phyloP scores from a whole-genome alignment of 2,329 filamentous ascomycete genomes.

The Colletotrichum orbiculare region DNA sequence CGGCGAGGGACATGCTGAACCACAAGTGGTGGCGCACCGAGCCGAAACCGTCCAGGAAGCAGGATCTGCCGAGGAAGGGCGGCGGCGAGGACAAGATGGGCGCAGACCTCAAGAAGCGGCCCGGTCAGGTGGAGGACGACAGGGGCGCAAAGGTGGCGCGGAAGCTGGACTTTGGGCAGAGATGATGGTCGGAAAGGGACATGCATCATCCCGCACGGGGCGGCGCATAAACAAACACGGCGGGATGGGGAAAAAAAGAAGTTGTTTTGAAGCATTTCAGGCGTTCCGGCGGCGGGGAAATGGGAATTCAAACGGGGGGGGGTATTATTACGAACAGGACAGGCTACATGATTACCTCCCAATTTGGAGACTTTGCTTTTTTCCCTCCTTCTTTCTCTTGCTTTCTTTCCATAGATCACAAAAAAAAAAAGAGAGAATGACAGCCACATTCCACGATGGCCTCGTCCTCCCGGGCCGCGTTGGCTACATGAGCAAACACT shows the following conservation, averaged over 20 bases:
- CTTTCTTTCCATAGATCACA: slow-evolving; percentile 5
- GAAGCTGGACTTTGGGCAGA: slow-evolving; percentile 79
- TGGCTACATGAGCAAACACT: slow-evolving; percentile 82
- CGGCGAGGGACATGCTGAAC: slow-evolving; percentile 79
- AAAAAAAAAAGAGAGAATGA: not conserved
- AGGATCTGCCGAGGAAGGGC: slow-evolving; percentile 82
- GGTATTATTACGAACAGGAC: slow-evolving; percentile 22
- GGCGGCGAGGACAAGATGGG: slow-evolving; percentile 81
- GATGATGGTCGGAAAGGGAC: slow-evolving; percentile 26
- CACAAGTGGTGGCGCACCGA: slow-evolving; percentile 89
- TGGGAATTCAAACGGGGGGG: slow-evolving; percentile 5
- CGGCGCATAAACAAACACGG: not conserved
- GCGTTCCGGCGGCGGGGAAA: slow-evolving; percentile 25
- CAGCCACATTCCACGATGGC: not conserved
- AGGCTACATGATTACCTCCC: slow-evolving; percentile 12
- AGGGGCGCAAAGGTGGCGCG: slow-evolving; percentile 81
- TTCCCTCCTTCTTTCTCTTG: not conserved
- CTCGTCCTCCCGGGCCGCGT: not conserved
- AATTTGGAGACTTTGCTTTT: not conserved
- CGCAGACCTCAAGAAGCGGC: slow-evolving; percentile 82
- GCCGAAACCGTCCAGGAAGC: slow-evolving; percentile 83
- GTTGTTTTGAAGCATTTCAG: slow-evolving; percentile 18
- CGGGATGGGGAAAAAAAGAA: slow-evolving; percentile 2
- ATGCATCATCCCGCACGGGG: not conserved
- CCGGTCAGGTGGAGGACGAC: slow-evolving; percentile 76